A percentile compares a stretch with the other conserved stretches of the same genome.
Evolutionary conservation across 2,329 filamentous ascomycete genomes (phyloP).

Genomic region (Cryphonectria radicalis): DNA sequence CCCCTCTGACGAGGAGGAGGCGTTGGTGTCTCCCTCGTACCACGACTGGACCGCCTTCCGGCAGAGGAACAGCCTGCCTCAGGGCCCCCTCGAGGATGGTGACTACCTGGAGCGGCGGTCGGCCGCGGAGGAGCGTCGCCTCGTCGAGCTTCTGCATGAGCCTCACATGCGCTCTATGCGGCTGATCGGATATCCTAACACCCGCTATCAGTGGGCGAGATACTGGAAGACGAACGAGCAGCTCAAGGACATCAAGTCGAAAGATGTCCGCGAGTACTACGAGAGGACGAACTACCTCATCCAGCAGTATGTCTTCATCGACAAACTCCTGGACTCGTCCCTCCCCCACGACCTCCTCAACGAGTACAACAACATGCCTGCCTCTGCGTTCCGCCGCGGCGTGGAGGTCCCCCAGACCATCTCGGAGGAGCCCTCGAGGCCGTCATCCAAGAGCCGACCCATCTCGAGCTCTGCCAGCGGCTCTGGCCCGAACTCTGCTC

Average conservation of each 20-base stretch:
- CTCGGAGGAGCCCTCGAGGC: constrained; percentile 62
- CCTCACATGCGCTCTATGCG: constrained; percentile 81
- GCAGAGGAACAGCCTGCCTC: constrained; percentile 18
- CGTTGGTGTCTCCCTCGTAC: constrained; percentile 16
- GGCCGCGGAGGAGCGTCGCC: constrained; percentile 59
- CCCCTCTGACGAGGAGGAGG: constrained; percentile 27
- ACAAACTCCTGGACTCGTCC: constrained; percentile 85
- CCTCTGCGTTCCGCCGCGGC: constrained; percentile 56
- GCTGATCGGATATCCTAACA: constrained; percentile 87
- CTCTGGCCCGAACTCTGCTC: constrained; percentile 2
- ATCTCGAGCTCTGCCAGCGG: constrained; percentile 32
- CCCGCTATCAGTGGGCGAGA: constrained; percentile 80
- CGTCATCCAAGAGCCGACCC: constrained; percentile 38
- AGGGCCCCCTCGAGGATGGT: constrained; percentile 25
- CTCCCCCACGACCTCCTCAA: constrained; percentile 91
- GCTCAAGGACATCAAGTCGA: constrained; percentile 70
- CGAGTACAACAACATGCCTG: constrained; percentile 74
- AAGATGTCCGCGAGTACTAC: constrained; percentile 78
- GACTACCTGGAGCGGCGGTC: constrained; percentile 48
- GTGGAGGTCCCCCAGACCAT: constrained; percentile 74
- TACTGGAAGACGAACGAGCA: constrained; percentile 86
- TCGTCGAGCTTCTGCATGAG: constrained; percentile 64
- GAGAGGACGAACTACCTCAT: constrained; percentile 87
- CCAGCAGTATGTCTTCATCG: constrained; percentile 92
- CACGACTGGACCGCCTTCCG: constrained; percentile 30